These are phyloP conservation scores for Cladophialophora carrionii DNA, from an alignment of 2,329 filamentous ascomycete species.

Conservation along the genomic window DNA sequence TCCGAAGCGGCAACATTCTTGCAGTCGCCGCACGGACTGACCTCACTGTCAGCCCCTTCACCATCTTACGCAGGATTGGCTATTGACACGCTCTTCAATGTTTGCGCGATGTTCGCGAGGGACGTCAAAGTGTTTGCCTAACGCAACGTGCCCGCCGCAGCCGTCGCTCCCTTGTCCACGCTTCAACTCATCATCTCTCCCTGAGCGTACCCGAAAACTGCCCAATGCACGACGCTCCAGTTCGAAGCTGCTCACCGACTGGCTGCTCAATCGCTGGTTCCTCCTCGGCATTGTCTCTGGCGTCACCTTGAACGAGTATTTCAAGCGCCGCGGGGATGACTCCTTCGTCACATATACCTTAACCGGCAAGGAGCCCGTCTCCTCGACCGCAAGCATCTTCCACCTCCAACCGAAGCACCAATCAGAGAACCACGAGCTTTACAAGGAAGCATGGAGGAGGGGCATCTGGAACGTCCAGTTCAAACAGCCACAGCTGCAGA, in stretches of 20 bases:
- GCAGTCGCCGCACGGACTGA: not conserved
- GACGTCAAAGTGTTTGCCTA: conserved; percentile 19
- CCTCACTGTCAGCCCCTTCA: not conserved
- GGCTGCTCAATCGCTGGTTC: conserved; percentile 8
- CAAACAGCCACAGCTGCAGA: conserved; percentile 92
- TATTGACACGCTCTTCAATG: conserved; percentile 18
- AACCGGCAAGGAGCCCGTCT: conserved; percentile 49
- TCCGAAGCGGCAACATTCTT: not conserved
- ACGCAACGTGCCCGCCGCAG: not conserved
- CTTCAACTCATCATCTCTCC: conserved; percentile 19
- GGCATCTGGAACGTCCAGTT: conserved; percentile 88
- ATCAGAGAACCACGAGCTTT: conserved; percentile 43
- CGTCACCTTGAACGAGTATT: conserved; percentile 9
- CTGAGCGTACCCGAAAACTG: conserved; percentile 7
- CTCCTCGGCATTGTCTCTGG: conserved; percentile 15
- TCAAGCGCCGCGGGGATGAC: conserved; percentile 7
- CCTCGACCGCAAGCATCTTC: conserved; percentile 53
- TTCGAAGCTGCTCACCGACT: conserved; percentile 1
- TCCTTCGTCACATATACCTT: conserved; percentile 49
- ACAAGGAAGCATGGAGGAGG: conserved; percentile 58
- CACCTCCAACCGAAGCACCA: conserved; percentile 43
- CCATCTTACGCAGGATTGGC: not conserved
- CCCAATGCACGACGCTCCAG: conserved; percentile 12
- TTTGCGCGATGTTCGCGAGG: conserved; percentile 25
- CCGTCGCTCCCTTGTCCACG: not conserved